These are phyloP conservation scores for Diospyros kaki DNA, from an alignment of 148 eudicot genomes.

Conservation along the genomic window DNA sequence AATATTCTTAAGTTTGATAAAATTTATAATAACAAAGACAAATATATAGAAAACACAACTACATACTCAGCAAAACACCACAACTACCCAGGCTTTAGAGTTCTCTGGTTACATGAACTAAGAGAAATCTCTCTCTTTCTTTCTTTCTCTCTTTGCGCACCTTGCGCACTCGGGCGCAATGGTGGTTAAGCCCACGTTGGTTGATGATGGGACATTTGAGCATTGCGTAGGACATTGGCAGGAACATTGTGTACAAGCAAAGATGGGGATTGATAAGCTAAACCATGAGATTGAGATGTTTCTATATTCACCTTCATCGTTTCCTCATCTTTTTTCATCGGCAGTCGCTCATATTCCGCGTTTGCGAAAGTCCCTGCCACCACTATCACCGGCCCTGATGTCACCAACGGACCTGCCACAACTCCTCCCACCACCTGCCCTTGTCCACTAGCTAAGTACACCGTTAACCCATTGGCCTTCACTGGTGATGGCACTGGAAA, in stretches of 20 bases:
- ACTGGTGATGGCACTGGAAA: conserved; percentile 36
- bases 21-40: too few relatives aligned
- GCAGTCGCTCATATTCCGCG: conserved; percentile 32
- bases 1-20: too few relatives aligned
- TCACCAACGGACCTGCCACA: conserved; percentile 31
- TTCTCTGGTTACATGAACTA: too few relatives aligned
- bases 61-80: too few relatives aligned
- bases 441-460: conserved; percentile 33
- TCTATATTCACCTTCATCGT: too few relatives aligned
- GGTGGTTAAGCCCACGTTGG: too few relatives aligned
- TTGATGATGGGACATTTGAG: background rate
- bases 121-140: too few relatives aligned
- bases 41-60: too few relatives aligned
- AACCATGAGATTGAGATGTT: background rate
- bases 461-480: conserved; percentile 23
- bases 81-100: too few relatives aligned
- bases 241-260: conserved; percentile 2
- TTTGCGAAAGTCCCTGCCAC: conserved; percentile 34
- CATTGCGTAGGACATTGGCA: background rate
- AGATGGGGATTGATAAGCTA: background rate
- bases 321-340: conserved; percentile 22
- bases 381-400: conserved; percentile 34
- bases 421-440: conserved; percentile 42
- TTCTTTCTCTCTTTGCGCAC: too few relatives aligned
- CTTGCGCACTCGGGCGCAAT: too few relatives aligned